Base-by-base conservation (phyloP, 441 rosid genomes). In the Croton setiger region DNA sequence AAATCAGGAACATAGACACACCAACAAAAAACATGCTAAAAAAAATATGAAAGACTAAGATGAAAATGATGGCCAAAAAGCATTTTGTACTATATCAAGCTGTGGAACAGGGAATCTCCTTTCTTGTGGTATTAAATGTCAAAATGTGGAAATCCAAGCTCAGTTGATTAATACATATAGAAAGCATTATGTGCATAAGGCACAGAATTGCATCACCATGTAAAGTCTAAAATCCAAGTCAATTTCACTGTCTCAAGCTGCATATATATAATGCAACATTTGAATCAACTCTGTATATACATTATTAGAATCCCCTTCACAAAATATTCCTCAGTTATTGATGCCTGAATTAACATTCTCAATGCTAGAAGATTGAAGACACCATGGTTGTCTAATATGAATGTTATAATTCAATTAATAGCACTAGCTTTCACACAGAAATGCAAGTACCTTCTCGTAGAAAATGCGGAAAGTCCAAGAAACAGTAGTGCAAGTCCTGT, bases 401-500 rank as follows among this genome's bases (percentile, higher is more conserved):
- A 17, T 17, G 14, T n/a, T 23, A 69, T 51, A 56, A 63, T 45
- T 62, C 62, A 65, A 63, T 10, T 37, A 10, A 27, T 7, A 51
- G 49, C 17, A 35, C 7, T 11, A 47, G 35, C 52, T 14, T 63
- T 54, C 60, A 74, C 64, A 69, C 45, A 15, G 57, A 63, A 52
- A 53, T 66, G 71, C 69, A 59, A 39, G 63, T 85, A 88, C 98
- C 96, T 91, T 93, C 86, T 91, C 97, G 60, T 91, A 93, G 86
- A 93, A 93, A 72, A 77, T 80, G 74, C 98, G 94, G 77, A 93
- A 93, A 54, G 94, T 89, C 91, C 94, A 91, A 69, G 98, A 89
- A 72, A 91, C 89, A 53, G 98, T 87, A 47, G 96, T 93, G 81
- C 98, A 93, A 18, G 98, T 89, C 90, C 98, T 93, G 88, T 67